Evolutionary conservation across 1,284 basidiomycete genomes (phyloP), one percentile per base, ranked within the genome.

Genomic region (Hemileia vastatrix): DNA sequence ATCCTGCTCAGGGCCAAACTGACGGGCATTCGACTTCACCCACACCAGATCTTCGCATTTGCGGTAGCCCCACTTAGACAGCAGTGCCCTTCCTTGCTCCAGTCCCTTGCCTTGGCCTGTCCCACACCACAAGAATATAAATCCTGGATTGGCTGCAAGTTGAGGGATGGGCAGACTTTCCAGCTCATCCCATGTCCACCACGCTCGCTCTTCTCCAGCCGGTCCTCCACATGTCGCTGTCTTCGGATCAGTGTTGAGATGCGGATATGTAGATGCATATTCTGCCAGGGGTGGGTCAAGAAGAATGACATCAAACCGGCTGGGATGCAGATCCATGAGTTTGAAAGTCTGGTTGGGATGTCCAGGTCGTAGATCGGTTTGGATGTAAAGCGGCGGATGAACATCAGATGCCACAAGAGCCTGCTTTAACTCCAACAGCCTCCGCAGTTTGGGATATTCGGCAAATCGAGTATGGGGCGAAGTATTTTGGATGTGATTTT

Each of bases 101-200:
- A 98, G 80, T 0, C 92, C 95, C 54, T 92, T 90, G 1, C 86
- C 85, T 13, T 88, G 86, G 0, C 91, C 92, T 63, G 84, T 86
- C 2, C 94, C 95, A 1, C 97, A 92, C 94, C 95, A 98, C 57
- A 99, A 80, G 73, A 96, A 94, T 11, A 98, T 82, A 69, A 96
- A 98, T 36, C 87, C 86, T 0, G 91, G 92, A 70, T 94, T 93
- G 0, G 90, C 86, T 0, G 90, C 87, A 19, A 97, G 81, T 33
- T 83, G 80, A 0, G 91, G 86, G 51, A 97, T 81, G 0, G 91
- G 91, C 0, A 96, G 78, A 11, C 84, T 83, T 56, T 88, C 85
- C 1, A 93, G 83, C 54, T 87, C 81, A 40, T 85, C 83, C 90
- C 90, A 98, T 1, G 84, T 83, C 77, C 88, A 92, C 55, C 55